Conservation (phyloP, 495 filamentous ascomycete species). For the Tetracladium marchalianum region DNA sequence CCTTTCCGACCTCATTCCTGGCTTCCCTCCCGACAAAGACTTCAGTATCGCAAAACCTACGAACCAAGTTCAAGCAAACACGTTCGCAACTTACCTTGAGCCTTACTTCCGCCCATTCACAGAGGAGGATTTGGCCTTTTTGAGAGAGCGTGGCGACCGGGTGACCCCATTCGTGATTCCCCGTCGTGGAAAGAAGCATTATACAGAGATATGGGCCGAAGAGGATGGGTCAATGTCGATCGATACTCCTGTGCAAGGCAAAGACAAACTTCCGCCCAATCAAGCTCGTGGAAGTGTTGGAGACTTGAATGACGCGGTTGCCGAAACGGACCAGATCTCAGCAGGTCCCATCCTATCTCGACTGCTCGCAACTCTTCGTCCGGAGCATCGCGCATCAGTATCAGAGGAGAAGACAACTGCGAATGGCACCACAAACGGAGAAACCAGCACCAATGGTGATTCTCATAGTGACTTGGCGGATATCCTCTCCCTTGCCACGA, state of each 20-base stretch:
- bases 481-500: slow-evolving; percentile 29
- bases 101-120: slow-evolving; percentile 82
- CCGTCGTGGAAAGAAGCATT: slow-evolving; percentile 71
- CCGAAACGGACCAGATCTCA: slow-evolving; percentile 85
- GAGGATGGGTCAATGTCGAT: slow-evolving; percentile 73
- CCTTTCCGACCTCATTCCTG: slow-evolving; percentile 74
- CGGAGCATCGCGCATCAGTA: slow-evolving; percentile 59
- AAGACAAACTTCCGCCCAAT: slow-evolving; percentile 63
- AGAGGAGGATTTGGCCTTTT: slow-evolving; percentile 90
- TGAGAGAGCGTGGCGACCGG: slow-evolving; percentile 84
- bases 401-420: slow-evolving; percentile 44
- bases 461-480: slow-evolving; percentile 31
- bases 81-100: slow-evolving; percentile 81
- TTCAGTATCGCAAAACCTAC: slow-evolving; percentile 89
- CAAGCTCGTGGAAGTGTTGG: slow-evolving; percentile 78
- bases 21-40: slow-evolving; percentile 83
- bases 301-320: slow-evolving; percentile 69
- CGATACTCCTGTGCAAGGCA: slow-evolving; percentile 45
- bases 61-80: slow-evolving; percentile 85
- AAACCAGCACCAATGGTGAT: slow-evolving; percentile 40
- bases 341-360: slow-evolving; percentile 76
- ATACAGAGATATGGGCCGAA: slow-evolving; percentile 84
- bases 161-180: slow-evolving; percentile 76
- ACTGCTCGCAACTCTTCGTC: slow-evolving; percentile 72
- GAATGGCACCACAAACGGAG: slow-evolving; percentile 48